Evolutionary conservation across 495 filamentous ascomycete genomes (phyloP), one percentile per base, ranked within the genome.

Genomic region (Penicillium odoratum): DNA sequence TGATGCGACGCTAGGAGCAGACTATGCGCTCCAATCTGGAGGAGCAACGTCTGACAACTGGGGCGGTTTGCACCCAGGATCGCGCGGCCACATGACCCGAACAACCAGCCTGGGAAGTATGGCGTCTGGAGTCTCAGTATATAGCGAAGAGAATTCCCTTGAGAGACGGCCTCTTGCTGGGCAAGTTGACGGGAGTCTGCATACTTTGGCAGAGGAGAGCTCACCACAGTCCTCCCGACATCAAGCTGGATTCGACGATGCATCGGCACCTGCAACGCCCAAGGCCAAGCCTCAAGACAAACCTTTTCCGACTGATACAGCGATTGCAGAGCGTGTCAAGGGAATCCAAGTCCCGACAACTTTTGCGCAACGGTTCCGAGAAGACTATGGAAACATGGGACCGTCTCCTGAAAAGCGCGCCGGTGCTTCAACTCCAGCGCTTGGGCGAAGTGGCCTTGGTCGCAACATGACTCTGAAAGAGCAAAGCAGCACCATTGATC

Each of bases 401-500:
- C 74, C 69, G 48, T 86, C 70, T 62, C 86, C 72, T 61, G 83
- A 76, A 55, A 88, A 80, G 74, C 81, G 69, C 50, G 60, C 73
- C 7, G 74, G 72, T 16, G 68, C 77, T 26, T 75, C 72, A 42
- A 78, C 85, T 7, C 81, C 86, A 10, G 78, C 74, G 16, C 80
- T 78, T 54, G 69, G 83, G 36, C 80, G 85, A 36, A 83, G 83
- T 52, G 90, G 48, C 7, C 28, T 48, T 30, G 46, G 89, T 42
- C 91, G 88, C 64, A 94, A 86, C 60, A 80, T 98, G 76, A 98
- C 95, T 0, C 77, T 98, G 13, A 97, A 98, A 71, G 94, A 98
- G 69, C 94, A 98, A 71, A 96, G 91, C 61, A 94, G 88, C 68
- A 97, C 92, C 25, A 97, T 98, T 58, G 94, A 98, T 69, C 85